Base-by-base conservation (phyloP, 139 green algal genomes). In the Choricystis sp. region DNA sequence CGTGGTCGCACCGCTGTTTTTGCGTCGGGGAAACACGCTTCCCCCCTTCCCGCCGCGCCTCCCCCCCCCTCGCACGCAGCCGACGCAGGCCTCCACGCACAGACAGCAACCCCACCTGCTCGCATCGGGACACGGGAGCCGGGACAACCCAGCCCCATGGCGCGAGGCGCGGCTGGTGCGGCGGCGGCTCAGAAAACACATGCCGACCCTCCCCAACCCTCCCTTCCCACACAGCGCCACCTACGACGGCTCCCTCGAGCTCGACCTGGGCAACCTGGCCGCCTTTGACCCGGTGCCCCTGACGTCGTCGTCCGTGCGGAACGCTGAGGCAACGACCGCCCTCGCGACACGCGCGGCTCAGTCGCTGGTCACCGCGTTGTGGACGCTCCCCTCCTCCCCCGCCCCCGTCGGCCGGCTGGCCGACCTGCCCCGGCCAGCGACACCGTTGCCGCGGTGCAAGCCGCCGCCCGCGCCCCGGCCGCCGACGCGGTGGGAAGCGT, bases 401-500 rank as follows among this genome's bases (percentile, higher is more conserved):
- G 69, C 68, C 25, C 62, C 65, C 2, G 78, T 83, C 1, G 86
- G 85, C 24, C 74, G 86, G 1, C 52, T 95, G 28, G 89, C 81
- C 14, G 24, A 73, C 59, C 78, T 96, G 71, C 90, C 90, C 19
- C 16, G 66, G 1, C 81, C 84, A 22, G 77, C 64, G 40, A 90
- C 81, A 20, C 62, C 31, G 22, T 72, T 97, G 61, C 90, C 90
- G 0, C 71, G 90, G 0, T 72, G 79, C 29, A 90, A 91, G 77
- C 89, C 89, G 21, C 61, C 94, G 49, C 91, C 90, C 23, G 88
- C 85, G 69, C 76, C 83, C 19, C 83, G 84, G 59, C 73, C 80
- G 2, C 76, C 84, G 24, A 97, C 91, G 14, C 87, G 85, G 69
- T 97, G 91, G 91, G 81, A 97, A 78, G 69, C 85, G 61, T 97